Evolutionary conservation across 139 green algal genomes (phyloP).

Genomic region (Tetraselmis striata): DNA sequence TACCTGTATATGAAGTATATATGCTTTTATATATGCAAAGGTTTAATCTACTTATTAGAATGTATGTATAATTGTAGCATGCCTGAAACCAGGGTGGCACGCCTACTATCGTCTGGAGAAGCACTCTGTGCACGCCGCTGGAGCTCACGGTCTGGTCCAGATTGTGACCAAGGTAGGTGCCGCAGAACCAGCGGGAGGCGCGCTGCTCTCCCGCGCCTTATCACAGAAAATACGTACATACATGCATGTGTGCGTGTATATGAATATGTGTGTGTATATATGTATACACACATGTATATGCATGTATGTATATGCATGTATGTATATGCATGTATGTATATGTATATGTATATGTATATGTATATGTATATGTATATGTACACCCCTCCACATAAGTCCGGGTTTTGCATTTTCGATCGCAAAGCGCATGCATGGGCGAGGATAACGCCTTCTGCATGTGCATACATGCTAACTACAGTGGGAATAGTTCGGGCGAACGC

Average conservation of each 20-base stretch:
- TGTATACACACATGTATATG: neutral
- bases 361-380: neutral
- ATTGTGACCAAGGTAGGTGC: neutral
- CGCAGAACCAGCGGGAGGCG: neutral
- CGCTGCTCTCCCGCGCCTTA: neutral
- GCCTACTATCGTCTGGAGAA: too few species aligned
- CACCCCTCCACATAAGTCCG: too few species aligned
- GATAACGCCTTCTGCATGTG: too few species aligned
- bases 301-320: neutral
- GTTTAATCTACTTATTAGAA: neutral
- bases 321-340: neutral
- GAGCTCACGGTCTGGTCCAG: too few species aligned
- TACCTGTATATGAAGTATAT: too few species aligned
- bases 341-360: neutral
- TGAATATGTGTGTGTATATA: neutral
- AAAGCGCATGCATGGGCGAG: too few species aligned
- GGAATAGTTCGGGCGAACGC: too few species aligned
- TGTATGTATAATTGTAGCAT: neutral
- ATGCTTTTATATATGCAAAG: too few species aligned
- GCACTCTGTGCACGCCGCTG: too few species aligned
- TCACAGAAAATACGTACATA: neutral
- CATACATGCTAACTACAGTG: too few species aligned
- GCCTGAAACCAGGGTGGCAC: neutral
- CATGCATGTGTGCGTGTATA: neutral
- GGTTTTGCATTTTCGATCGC: too few species aligned